Evolutionary conservation across 768 basidiomycete genomes (phyloP).

Genomic region (Cytidiella melzeri): DNA sequence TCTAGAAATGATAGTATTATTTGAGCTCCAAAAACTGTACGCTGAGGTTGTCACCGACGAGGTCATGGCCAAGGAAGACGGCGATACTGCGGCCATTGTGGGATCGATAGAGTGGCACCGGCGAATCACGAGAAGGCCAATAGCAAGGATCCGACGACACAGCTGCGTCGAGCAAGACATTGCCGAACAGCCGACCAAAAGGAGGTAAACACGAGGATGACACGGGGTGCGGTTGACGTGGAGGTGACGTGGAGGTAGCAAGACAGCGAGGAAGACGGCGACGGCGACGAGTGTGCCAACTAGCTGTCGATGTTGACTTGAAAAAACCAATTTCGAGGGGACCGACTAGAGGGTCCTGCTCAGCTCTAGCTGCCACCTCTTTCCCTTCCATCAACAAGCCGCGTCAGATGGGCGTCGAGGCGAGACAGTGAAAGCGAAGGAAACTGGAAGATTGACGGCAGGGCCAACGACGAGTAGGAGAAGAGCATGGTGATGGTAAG

Average conservation of each 20-base stretch:
- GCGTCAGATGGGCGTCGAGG: background rate
- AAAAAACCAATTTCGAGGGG: background rate
- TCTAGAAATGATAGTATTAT: background rate
- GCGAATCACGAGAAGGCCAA: too few relatives aligned
- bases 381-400: background rate
- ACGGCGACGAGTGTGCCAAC: background rate
- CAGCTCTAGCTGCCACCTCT: background rate
- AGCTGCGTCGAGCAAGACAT: too few relatives aligned
- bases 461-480: background rate
- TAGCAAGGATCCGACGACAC: too few relatives aligned
- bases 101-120: too few relatives aligned
- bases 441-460: background rate
- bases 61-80: background rate
- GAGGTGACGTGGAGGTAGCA: background rate
- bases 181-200: background rate
- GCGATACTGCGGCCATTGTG: background rate
- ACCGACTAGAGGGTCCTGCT: background rate
- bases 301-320: background rate
- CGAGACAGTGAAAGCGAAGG: background rate
- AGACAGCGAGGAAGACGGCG: background rate
- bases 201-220: background rate
- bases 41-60: background rate
- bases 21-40: background rate
- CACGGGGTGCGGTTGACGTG: background rate
- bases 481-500: slow-evolving; percentile 9